These are phyloP conservation scores for Selenicereus undatus DNA, from an alignment of 148 eudicot species.

Conservation along the genomic window DNA sequence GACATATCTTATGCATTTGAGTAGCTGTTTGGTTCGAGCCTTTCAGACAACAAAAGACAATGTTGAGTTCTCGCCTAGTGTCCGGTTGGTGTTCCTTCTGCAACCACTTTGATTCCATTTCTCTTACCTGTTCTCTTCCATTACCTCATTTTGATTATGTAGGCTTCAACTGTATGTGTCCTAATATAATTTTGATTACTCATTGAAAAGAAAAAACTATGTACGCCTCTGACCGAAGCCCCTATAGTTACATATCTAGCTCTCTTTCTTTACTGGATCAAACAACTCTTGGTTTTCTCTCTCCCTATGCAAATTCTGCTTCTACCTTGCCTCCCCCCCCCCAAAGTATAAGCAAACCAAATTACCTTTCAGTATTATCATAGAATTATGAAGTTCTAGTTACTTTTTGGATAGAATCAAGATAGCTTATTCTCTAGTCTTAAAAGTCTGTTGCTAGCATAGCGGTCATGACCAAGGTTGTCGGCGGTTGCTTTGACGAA, in stretches of 20 bases:
- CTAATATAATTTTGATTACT: background rate
- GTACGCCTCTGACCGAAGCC: background rate
- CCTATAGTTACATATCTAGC: background rate
- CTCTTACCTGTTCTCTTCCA: background rate
- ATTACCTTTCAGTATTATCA: background rate
- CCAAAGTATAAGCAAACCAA: background rate
- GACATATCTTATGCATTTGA: background rate
- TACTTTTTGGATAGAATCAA: background rate
- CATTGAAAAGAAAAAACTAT: background rate
- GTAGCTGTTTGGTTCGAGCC: background rate
- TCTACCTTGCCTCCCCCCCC: background rate
- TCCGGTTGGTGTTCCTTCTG: background rate
- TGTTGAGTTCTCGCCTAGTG: background rate
- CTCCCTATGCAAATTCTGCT: background rate
- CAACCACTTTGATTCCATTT: background rate
- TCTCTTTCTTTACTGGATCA: background rate
- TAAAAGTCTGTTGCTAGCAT: background rate
- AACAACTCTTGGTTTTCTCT: background rate
- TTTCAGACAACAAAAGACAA: background rate
- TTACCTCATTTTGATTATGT: background rate
- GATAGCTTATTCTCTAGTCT: background rate
- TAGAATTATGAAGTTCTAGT: background rate
- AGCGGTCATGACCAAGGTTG: background rate
- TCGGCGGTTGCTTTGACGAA: background rate
- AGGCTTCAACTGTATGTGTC: background rate